Evolutionary conservation across 257 asterid genomes (phyloP), one percentile per base, ranked within the genome.

Genomic region (Datura wrightii): DNA sequence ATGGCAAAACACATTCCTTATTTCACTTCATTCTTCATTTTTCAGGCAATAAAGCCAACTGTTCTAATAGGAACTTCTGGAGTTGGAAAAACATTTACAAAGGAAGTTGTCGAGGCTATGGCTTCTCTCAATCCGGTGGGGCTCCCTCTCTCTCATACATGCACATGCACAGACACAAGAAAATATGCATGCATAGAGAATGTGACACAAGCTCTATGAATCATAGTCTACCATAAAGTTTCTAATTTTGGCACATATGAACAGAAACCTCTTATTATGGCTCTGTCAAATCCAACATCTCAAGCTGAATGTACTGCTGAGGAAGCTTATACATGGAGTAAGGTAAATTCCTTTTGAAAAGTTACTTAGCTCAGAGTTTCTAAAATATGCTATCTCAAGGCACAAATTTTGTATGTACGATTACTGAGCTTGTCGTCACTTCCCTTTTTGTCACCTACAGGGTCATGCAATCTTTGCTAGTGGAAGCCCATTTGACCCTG

Each of bases 291-390:
- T 84, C 99, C 99, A 79, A 95, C 99, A 83, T 90, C 99, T 58
- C 99, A 95, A 86, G 85, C 98, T 5, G 99, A 95, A 87, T 95
- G 99, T 79, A 95, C 99, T 46, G 99, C 99, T 69, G 97, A 95
- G 87, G 99, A 95, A 87, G 99, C 98, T 80, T 95, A 94, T 82
- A 88, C 93, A 59, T 95, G 97, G 97, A 94, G 88, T 83, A 90
- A 93, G 97, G 98, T 95, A 88, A 85, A 83, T 80, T 74, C 41
- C 42, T 11, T 14, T 24, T 16, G 13, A 52, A n/a, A 48, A 55
- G n/a, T 58, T 66, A 63, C 44, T 37, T 36, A 37, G 59, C 37
- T 42, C 14, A 54, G 6, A 24, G 55, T 5, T 10, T 71, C 69
- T 14, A 34, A 66, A 44, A 5, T 37, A 53, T 24, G 11, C 54